Evolutionary conservation across 2,329 filamentous ascomycete genomes (phyloP).

Genomic region (Ascosphaera apis): DNA sequence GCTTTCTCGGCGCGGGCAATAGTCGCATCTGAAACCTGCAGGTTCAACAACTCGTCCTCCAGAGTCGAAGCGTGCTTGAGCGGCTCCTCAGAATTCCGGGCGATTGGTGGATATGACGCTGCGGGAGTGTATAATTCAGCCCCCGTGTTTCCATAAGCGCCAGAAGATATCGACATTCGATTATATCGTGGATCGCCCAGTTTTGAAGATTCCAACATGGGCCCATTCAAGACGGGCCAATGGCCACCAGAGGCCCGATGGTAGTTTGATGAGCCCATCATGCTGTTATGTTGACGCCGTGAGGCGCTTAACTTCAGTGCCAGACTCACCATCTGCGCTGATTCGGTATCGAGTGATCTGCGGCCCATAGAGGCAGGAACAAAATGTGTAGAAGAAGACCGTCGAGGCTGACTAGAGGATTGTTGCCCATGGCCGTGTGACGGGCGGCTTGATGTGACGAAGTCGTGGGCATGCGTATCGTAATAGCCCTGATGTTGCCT

Average conservation of each 20-base stretch:
- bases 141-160: not conserved
- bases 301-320: slow-evolving; percentile 67
- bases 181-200: not conserved
- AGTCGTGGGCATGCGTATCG: not conserved
- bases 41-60: slow-evolving; percentile 14
- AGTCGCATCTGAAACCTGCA: slow-evolving; percentile 52
- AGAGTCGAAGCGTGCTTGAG: not conserved
- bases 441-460: not conserved
- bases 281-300: slow-evolving; percentile 18
- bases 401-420: not conserved
- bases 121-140: not conserved
- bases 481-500: not conserved
- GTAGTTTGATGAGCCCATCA: not conserved
- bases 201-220: not conserved
- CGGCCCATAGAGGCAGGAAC: slow-evolving; percentile 4
- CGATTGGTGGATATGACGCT: not conserved
- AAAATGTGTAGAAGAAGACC: not conserved
- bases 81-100: not conserved
- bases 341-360: slow-evolving; percentile 40
- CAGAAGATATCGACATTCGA: not conserved
- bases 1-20: slow-evolving; percentile 64
- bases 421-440: not conserved
- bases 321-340: slow-evolving; percentile 79
- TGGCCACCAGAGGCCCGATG: not conserved
- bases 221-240: not conserved